These are phyloP conservation scores for Cenchrus americanus DNA, from an alignment of 176 grass and related monocot genomes.

Conservation along the genomic window DNA sequence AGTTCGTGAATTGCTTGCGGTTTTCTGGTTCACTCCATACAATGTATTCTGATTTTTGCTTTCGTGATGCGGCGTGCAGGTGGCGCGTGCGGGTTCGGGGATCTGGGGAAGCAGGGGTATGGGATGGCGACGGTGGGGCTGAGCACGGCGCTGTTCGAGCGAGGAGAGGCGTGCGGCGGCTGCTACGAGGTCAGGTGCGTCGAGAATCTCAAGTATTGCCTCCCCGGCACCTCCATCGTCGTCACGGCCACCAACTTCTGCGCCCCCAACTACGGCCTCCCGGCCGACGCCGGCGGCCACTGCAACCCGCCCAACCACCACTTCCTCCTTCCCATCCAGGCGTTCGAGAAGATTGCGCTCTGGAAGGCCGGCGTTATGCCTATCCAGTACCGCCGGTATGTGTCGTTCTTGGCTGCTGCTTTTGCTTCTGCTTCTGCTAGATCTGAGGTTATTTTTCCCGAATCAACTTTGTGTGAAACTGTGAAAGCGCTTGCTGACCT, in stretches of 20 bases:
- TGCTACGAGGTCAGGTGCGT: constrained; percentile 98
- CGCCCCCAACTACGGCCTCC: constrained; percentile 86
- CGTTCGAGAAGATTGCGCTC: constrained; percentile 98
- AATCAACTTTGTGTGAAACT: constrained; percentile 36
- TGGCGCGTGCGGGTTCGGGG: constrained; percentile 93
- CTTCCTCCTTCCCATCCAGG: constrained; percentile 93
- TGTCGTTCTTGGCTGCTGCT: constrained; percentile 11
- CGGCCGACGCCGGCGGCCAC: constrained; percentile 78
- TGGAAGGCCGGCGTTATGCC: constrained; percentile 99
- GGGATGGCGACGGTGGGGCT: constrained; percentile 94
- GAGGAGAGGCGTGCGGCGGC: constrained; percentile 84
- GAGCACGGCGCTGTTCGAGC: constrained; percentile 85
- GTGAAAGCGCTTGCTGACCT: constrained; percentile 38
- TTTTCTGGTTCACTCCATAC: background rate
- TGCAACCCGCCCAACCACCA: constrained; percentile 97
- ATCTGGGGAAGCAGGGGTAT: constrained; percentile 92
- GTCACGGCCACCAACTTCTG: constrained; percentile 98
- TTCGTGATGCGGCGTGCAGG: constrained; percentile 50
- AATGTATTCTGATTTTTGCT: background rate
- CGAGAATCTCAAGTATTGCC: constrained; percentile 85
- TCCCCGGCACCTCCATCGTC: constrained; percentile 90
- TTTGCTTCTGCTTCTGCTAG: constrained; percentile 30
- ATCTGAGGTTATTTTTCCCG: constrained; percentile 39
- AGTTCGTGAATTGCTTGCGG: constrained; percentile 20
- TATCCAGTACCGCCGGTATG: constrained; percentile 93